Evolutionary conservation across 2,329 filamentous ascomycete species (phyloP).

Genomic region (Harringtonia aguacate): DNA sequence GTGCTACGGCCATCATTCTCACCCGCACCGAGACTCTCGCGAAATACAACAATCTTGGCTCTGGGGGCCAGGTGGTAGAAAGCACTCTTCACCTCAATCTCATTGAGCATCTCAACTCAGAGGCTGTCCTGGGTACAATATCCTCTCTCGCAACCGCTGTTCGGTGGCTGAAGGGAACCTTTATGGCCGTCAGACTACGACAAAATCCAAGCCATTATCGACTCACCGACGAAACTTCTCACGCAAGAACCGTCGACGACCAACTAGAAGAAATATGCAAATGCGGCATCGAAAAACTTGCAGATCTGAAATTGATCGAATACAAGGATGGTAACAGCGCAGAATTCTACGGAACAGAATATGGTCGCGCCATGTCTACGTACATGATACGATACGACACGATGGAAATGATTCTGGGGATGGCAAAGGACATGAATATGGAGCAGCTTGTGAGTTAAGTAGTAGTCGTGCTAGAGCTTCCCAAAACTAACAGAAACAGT

Average conservation of each 20-base stretch:
- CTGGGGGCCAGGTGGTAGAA: conserved; percentile 63
- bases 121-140: conserved; percentile 68
- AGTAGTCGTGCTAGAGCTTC: not conserved
- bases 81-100: conserved; percentile 70
- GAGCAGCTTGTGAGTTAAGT: conserved; percentile 52
- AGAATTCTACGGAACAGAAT: conserved; percentile 53
- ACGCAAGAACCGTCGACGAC: conserved; percentile 44
- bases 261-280: conserved; percentile 61
- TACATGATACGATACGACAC: conserved; percentile 75
- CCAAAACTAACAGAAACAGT: conserved; percentile 33
- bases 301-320: conserved; percentile 44
- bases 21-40: conserved; percentile 54
- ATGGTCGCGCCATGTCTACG: conserved; percentile 70
- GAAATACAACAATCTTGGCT: conserved; percentile 63
- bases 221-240: conserved; percentile 40
- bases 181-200: conserved; percentile 63
- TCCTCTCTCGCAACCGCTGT: conserved; percentile 53
- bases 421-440: conserved; percentile 49
- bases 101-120: conserved; percentile 76
- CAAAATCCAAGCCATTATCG: conserved; percentile 63
- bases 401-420: conserved; percentile 58
- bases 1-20: conserved; percentile 68
- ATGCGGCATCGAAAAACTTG: conserved; percentile 55
- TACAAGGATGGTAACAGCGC: conserved; percentile 18
- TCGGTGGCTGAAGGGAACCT: conserved; percentile 66